A percentile compares a stretch with the other conserved stretches of the same genome.
Evolutionary conservation across 441 rosid genomes (phyloP).

Genomic region (Gossypium aridum): DNA sequence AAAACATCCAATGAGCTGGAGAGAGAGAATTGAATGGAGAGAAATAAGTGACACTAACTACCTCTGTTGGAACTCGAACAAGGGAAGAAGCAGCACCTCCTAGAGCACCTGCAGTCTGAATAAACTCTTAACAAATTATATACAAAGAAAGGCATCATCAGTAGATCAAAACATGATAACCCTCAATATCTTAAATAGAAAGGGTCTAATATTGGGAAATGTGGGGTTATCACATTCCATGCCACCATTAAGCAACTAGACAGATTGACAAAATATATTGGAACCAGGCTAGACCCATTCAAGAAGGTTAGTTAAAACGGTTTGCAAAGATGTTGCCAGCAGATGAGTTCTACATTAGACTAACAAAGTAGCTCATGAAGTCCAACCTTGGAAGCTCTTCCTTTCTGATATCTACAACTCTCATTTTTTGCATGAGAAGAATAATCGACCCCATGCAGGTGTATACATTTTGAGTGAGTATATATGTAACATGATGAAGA

Average conservation of each 20-base stretch:
- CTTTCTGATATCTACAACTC: neutral
- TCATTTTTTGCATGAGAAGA: neutral
- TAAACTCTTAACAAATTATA: constrained; percentile 13
- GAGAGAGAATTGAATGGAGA: neutral
- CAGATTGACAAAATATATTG: neutral
- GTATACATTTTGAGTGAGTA: neutral
- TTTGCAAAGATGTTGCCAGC: neutral
- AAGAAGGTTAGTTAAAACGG: neutral
- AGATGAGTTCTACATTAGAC: neutral
- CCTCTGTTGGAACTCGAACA: constrained; percentile 96
- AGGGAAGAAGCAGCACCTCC: constrained; percentile 96
- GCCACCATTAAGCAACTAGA: neutral
- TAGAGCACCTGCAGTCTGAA: constrained; percentile 91
- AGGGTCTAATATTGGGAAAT: neutral
- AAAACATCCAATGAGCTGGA: constrained; percentile 17
- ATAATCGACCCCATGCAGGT: neutral
- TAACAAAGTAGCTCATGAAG: neutral
- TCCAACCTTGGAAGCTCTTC: neutral
- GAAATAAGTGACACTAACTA: constrained; percentile 17
- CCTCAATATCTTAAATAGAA: neutral
- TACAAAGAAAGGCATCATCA: neutral
- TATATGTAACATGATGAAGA: neutral
- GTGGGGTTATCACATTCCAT: neutral
- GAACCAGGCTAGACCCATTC: neutral
- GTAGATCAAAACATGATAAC: neutral